Conservation (phyloP, 768 basidiomycete genomes). For the Naganishia kalamii region DNA sequence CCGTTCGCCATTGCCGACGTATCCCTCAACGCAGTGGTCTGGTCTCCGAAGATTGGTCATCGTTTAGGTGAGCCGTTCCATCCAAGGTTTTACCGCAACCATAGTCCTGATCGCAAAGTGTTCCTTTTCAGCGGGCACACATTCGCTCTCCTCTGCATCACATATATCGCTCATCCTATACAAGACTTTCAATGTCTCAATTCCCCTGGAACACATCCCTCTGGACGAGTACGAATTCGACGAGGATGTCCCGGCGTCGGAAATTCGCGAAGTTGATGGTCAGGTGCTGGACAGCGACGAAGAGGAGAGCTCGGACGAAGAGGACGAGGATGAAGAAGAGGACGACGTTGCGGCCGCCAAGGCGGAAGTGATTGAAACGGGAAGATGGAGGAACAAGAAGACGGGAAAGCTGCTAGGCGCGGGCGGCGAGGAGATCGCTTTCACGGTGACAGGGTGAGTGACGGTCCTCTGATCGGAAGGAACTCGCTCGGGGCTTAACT, state of each 20-base stretch:
- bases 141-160: conserved; percentile 83
- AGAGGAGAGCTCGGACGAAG: conserved; percentile 28
- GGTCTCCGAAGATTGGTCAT: conserved; percentile 79
- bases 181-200: conserved; percentile 89
- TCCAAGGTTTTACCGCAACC: conserved; percentile 6
- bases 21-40: conserved; percentile 74
- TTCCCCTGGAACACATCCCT: conserved; percentile 85
- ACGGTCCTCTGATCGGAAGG: conserved; percentile 9
- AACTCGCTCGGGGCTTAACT: conserved; percentile 7
- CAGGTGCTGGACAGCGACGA: conserved; percentile 22
- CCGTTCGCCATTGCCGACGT: conserved; percentile 73
- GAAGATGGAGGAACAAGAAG: conserved; percentile 70
- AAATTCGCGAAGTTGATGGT: conserved; percentile 22
- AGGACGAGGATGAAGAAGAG: conserved; percentile 17
- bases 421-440: conserved; percentile 59
- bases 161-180: conserved; percentile 85
- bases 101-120: neutral
- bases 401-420: conserved; percentile 69
- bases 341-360: conserved; percentile 19
- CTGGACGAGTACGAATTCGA: conserved; percentile 75
- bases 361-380: conserved; percentile 43
- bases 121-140: conserved; percentile 62
- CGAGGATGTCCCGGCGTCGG: conserved; percentile 52
- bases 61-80: conserved; percentile 57
- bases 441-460: conserved; percentile 80